Base-by-base conservation (phyloP, 75 land plant species). In the Adiantum capillusveneris region DNA sequence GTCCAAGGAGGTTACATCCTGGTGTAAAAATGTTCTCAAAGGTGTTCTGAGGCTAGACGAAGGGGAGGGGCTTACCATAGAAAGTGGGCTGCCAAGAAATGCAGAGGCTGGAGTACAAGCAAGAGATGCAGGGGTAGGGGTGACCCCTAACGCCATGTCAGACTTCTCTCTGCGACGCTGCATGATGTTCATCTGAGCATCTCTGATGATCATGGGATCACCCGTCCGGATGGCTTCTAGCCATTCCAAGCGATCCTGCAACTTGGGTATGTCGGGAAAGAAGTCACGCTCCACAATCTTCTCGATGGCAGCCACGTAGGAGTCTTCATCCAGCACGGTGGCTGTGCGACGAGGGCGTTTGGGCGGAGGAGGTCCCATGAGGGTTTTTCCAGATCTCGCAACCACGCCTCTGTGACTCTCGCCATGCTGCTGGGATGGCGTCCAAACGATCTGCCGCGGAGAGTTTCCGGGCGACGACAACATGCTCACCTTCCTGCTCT, bases 251-350 rank as follows among this genome's bases (percentile, higher is more conserved):
- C 95, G 84, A 52, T 95, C 90, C 25, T 86, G 88, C 31, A 95
- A 88, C 77, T 84, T 86, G 13, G 96, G 91, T 26, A 95, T 77
- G 62, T 90, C 92, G 30, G 99, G 97, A 60, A 90, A 95, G 71
- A 62, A 95, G 48, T 95, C 99, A 7, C 99, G 81, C 65, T 95
- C 99, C 41, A 95, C 75, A 66, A 95, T 95, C 70, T 74, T 81
- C 80, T 95, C 99, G 31, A 95, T 86, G 1, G 88, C 84, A 7
- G 81, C 86, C 0, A 95, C 92, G 51, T 95, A 95, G 0, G 80
- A 64, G 52, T 95, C 99, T 66, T 95, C 99, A 43, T 90, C 99
- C 1, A 77, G 21, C 13, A 68, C 54, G 11, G 45, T 31, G 28
- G 62, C 66, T 28, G 79, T 13, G 1, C 53, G 54, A 41, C 67